Base-by-base conservation (phyloP, 2,329 filamentous ascomycete species). In the Penicillium sp. region DNA sequence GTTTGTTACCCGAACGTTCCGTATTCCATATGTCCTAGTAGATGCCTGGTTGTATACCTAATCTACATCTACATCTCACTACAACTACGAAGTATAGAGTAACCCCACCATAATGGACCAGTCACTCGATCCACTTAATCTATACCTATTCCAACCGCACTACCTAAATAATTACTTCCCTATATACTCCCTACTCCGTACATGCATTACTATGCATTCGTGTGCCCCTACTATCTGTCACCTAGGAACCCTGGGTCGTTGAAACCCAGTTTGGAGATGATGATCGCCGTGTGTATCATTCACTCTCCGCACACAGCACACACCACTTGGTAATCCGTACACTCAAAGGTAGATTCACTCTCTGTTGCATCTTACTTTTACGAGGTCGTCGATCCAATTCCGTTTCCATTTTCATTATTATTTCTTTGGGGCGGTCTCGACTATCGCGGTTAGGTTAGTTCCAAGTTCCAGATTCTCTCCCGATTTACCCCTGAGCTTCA, bases 201-300 rank as follows among this genome's bases (percentile, higher is more conserved):
- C 27, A 9, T 28, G 7, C 27, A 28, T 18, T 28, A 8, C 27
- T 9, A 9, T 9, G 8, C 27, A 9, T 28, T 1, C 8, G 27
- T 28, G 27, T 9, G 8, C 8, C 20, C 20, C 15, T 20, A 12
- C 7, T n/a, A 40, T 7, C 38, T 27, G 23, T 40, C 38, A 40
- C 20, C 6, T 20, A 8, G 6, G 39, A 54, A 44, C 52, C 53
- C 33, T 54, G 52, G 55, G 42, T 47, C 41, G 20, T 20, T 23
- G 6, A 47, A 46, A 49, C 40, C 40, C 28, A 44, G 32, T 48
- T 45, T 44, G 37, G 28, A 54, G 50, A 45, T 59, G 52, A 61
- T 61, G 57, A 61, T 57, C 58, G 40, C 44, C 50, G 37, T 48
- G n/a, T 18, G 50, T 50, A 57, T 60, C 58, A 57, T 61, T 45